Percentiles rank a stretch among this genome's conserved stretches.
Evolutionary conservation across 768 basidiomycete genomes (phyloP).

Genomic region (Leccinum rimulosum): DNA sequence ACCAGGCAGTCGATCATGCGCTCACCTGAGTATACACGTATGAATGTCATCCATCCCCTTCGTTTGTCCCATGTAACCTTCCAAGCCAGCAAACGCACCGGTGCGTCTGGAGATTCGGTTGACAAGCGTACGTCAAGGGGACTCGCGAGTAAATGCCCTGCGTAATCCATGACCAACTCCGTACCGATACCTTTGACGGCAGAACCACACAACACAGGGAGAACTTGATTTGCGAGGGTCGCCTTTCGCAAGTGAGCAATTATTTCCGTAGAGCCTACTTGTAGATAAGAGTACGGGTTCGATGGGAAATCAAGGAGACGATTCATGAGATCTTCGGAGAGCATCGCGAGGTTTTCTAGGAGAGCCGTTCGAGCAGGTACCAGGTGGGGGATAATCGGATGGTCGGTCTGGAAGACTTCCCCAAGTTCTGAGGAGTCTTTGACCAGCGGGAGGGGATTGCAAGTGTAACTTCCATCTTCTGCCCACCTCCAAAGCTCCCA

Average conservation of each 20-base stretch:
- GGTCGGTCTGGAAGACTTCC: constrained; percentile 49
- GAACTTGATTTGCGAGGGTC: constrained; percentile 59
- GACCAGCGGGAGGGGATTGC: constrained; percentile 50
- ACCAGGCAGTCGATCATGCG: neutral
- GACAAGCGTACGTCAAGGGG: constrained; percentile 64
- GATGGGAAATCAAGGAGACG: constrained; percentile 55
- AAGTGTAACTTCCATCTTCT: constrained; percentile 42
- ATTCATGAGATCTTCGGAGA: constrained; percentile 80
- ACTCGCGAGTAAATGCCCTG: constrained; percentile 75
- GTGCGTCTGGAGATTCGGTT: constrained; percentile 42
- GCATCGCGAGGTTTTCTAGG: constrained; percentile 77
- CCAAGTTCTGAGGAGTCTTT: constrained; percentile 41
- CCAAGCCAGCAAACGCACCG: constrained; percentile 74
- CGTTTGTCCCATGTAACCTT: constrained; percentile 84
- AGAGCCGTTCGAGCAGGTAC: constrained; percentile 65
- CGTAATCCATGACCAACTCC: constrained; percentile 76
- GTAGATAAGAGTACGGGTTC: constrained; percentile 62
- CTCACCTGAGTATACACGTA: constrained; percentile 83
- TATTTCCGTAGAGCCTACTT: constrained; percentile 50
- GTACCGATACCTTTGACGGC: constrained; percentile 82
- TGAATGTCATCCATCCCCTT: constrained; percentile 91
- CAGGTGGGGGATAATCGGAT: constrained; percentile 70
- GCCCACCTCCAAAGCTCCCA: constrained; percentile 85
- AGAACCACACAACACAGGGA: constrained; percentile 83
- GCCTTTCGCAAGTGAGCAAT: constrained; percentile 65